phyloP scores from a whole-genome alignment of 345 rosid species.

The Microcos paniculata region DNA sequence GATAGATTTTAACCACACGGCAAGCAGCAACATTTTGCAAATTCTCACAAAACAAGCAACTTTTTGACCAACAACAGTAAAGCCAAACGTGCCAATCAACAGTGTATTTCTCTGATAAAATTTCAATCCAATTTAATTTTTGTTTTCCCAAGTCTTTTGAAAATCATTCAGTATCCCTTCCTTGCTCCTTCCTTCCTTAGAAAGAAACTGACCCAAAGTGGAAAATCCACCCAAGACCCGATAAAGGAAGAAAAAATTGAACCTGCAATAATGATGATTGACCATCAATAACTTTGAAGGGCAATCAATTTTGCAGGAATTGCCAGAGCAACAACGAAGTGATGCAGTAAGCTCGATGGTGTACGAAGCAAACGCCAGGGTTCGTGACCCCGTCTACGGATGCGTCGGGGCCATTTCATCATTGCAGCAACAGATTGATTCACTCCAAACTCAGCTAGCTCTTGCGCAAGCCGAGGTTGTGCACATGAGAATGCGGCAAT shows the following conservation, averaged over 20 bases:
- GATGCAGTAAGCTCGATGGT: slow-evolving; percentile 97
- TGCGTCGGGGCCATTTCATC: slow-evolving; percentile 86
- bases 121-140: not conserved
- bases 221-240: slow-evolving; percentile 12
- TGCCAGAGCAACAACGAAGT: slow-evolving; percentile 60
- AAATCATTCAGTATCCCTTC: not conserved
- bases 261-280: not conserved
- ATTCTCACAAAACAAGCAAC: not conserved
- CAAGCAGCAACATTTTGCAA: not conserved
- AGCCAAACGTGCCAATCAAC: not conserved
- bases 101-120: not conserved
- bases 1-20: not conserved
- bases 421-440: slow-evolving; percentile 71
- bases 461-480: slow-evolving; percentile 77
- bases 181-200: not conserved
- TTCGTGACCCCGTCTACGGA: slow-evolving; percentile 88
- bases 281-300: not conserved
- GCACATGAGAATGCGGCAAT: slow-evolving; percentile 43
- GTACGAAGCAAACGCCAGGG: slow-evolving; percentile 88
- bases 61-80: not conserved
- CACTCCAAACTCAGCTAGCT: slow-evolving; percentile 77
- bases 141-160: slow-evolving; percentile 3
- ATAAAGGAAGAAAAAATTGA: not conserved
- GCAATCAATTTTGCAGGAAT: slow-evolving; percentile 38
- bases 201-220: slow-evolving; percentile 7